phyloP scores from a whole-genome alignment of 2,329 filamentous ascomycete genomes.

The Penicillium aurantiogriseum region DNA sequence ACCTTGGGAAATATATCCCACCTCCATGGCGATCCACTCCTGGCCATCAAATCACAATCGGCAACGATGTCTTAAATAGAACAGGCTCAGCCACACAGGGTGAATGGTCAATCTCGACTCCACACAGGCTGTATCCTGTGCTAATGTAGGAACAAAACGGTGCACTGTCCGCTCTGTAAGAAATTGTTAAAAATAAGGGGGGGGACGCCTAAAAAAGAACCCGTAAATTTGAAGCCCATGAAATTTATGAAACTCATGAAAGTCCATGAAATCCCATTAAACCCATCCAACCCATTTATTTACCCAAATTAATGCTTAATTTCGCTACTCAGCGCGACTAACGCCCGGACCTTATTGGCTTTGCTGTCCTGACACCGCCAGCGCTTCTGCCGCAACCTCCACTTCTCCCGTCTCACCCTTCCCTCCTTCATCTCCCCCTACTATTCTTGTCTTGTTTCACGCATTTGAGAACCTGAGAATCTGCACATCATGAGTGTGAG shows the following conservation, averaged over 20 bases:
- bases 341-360: conserved; percentile 9
- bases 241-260: not conserved
- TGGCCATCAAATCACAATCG: not conserved
- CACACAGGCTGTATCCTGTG: not conserved
- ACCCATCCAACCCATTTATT: not conserved
- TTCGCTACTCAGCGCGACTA: conserved; percentile 2
- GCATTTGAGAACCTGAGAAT: not conserved
- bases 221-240: not conserved
- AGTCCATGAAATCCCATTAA: not conserved
- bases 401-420: conserved; percentile 27
- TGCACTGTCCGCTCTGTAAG: not conserved
- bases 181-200: conserved; percentile 1
- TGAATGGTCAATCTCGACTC: conserved; percentile 1
- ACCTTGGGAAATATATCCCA: not conserved
- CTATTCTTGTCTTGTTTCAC: not conserved
- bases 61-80: conserved; percentile 6
- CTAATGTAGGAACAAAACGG: conserved; percentile 1
- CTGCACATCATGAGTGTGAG: conserved; percentile 52
- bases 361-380: conserved; percentile 17
- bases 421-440: conserved; percentile 11
- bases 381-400: conserved; percentile 20
- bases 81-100: conserved; percentile 5
- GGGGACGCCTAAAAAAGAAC: not conserved
- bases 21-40: not conserved
- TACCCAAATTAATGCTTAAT: conserved; percentile 1